Evolutionary conservation across 805 yeast species (phyloP).

Genomic region (Metschnikowia aberdeeniae): DNA sequence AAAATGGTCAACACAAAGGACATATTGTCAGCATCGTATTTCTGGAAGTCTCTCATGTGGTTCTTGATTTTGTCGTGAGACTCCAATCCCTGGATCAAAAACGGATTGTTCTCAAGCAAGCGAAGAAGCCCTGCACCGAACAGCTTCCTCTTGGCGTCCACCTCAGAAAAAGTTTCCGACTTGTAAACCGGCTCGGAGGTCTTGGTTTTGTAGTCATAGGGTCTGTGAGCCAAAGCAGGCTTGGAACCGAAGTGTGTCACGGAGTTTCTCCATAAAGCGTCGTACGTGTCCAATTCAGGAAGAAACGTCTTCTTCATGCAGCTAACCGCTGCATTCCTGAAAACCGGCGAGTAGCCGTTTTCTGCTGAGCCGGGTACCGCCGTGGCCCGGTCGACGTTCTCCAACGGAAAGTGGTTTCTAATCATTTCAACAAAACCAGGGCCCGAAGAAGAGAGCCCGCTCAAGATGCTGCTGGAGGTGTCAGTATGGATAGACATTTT

Average conservation of each 20-base stretch:
- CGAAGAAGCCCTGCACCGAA: constrained; percentile 41
- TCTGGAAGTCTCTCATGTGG: constrained; percentile 12
- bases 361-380: constrained; percentile 37
- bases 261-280: constrained; percentile 42
- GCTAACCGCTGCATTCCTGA: constrained; percentile 36
- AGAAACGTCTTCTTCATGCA: constrained; percentile 37
- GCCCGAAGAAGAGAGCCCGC: constrained; percentile 8
- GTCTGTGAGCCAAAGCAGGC: constrained; percentile 47
- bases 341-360: constrained; percentile 50
- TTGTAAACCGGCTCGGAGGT: constrained; percentile 31
- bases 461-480: constrained; percentile 18
- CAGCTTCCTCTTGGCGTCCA: constrained; percentile 26
- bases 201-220: constrained; percentile 21
- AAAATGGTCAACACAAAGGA: constrained; percentile 53
- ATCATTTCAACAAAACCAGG: constrained; percentile 12
- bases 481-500: constrained; percentile 11
- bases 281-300: constrained; percentile 42
- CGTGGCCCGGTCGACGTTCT: constrained; percentile 6
- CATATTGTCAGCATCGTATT: constrained; percentile 12
- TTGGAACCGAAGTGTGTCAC: constrained; percentile 31
- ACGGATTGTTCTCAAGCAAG: constrained; percentile 20
- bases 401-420: constrained; percentile 16
- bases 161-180: constrained; percentile 26
- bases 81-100: constrained; percentile 15
- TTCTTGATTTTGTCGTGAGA: constrained; percentile 22